Evolutionary conservation across 2,329 filamentous ascomycete species (phyloP).

Genomic region (Neofusicoccum sp.): DNA sequence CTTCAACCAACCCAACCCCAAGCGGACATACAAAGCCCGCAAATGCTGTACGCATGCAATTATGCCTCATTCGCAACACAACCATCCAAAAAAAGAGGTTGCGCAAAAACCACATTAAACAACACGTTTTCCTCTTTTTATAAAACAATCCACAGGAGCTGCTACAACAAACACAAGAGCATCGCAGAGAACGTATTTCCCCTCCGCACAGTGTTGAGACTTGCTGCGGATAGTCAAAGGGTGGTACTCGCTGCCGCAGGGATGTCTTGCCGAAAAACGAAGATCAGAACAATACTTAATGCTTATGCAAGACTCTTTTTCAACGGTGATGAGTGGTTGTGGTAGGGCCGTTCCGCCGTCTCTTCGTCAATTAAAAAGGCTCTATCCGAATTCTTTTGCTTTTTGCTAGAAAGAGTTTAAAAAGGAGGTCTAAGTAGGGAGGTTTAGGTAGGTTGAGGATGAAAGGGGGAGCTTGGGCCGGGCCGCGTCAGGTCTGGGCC

Average conservation of each 20-base stretch:
- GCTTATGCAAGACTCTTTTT: not conserved
- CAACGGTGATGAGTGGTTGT: not conserved
- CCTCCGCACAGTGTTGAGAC: too few relatives aligned
- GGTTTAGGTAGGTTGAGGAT: not conserved
- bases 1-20: not conserved
- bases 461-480: not conserved
- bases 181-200: too few relatives aligned
- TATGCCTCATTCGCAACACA: too few relatives aligned
- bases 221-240: too few relatives aligned
- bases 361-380: conserved; percentile 21
- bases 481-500: not conserved
- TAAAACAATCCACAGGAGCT: too few relatives aligned
- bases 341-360: conserved; percentile 18
- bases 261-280: not conserved
- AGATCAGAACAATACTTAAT: not conserved
- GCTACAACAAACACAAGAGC: too few relatives aligned
- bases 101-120: too few relatives aligned
- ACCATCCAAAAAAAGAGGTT: too few relatives aligned
- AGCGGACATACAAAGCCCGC: too few relatives aligned
- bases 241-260: too few relatives aligned
- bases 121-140: too few relatives aligned
- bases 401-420: not conserved
- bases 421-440: not conserved
- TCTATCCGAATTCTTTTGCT: conserved; percentile 5
- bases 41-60: not conserved